phyloP scores from a whole-genome alignment of 768 basidiomycete species.

The Pulveroboletus ravenelii region DNA sequence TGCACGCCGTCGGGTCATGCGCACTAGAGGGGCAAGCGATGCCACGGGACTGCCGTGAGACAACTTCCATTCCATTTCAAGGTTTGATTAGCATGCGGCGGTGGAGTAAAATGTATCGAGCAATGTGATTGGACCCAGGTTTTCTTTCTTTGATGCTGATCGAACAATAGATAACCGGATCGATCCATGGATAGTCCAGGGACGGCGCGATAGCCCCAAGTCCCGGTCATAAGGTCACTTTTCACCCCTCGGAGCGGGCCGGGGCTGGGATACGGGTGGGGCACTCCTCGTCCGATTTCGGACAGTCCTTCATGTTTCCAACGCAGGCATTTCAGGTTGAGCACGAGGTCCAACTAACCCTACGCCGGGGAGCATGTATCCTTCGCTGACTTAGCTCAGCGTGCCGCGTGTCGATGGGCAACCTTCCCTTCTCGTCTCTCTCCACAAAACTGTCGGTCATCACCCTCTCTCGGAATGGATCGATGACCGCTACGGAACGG shows the following conservation, averaged over 20 bases:
- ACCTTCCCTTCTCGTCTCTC: neutral
- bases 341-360: neutral
- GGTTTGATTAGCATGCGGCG: neutral
- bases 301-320: constrained; percentile 2
- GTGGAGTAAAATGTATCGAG: neutral
- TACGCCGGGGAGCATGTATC: too few relatives aligned
- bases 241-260: constrained; percentile 33
- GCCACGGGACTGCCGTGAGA: neutral
- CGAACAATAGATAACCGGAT: too few relatives aligned
- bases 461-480: constrained; percentile 1
- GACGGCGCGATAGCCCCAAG: too few relatives aligned
- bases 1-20: too few relatives aligned
- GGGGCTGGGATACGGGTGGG: constrained; percentile 29
- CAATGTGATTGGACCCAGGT: too few relatives aligned
- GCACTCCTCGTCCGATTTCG: constrained; percentile 3
- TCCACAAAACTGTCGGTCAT: neutral
- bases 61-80: neutral
- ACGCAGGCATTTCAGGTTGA: constrained; percentile 19
- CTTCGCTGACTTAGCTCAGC: too few relatives aligned
- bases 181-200: too few relatives aligned
- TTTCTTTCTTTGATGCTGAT: neutral
- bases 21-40: neutral
- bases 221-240: too few relatives aligned
- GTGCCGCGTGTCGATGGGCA: neutral
- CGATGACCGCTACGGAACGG: neutral